A percentile compares a stretch with the other conserved stretches of the same genome.
phyloP scores from a whole-genome alignment of 2,329 filamentous ascomycete species.

The Knoxdaviesia proteae region DNA sequence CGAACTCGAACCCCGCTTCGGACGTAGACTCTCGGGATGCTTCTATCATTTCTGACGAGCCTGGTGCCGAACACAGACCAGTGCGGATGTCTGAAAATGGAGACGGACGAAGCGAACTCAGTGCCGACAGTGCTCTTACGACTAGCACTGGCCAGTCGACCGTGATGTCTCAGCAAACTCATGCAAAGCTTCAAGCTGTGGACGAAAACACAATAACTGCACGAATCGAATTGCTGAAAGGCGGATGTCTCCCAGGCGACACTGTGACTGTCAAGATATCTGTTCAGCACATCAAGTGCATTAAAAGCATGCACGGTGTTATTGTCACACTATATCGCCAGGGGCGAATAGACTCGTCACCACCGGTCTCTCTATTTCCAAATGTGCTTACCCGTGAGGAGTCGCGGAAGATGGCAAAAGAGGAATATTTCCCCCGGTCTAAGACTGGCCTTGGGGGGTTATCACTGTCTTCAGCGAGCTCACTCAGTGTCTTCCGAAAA shows the following conservation, averaged over 20 bases:
- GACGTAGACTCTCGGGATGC: slow-evolving; percentile 21
- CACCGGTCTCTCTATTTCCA: slow-evolving; percentile 27
- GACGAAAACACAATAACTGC: slow-evolving; percentile 67
- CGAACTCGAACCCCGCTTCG: slow-evolving; percentile 11
- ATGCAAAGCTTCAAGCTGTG: slow-evolving; percentile 19
- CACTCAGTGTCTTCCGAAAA: slow-evolving; percentile 85
- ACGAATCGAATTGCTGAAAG: slow-evolving; percentile 61
- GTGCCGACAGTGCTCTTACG: slow-evolving; percentile 48
- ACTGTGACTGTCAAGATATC: slow-evolving; percentile 58
- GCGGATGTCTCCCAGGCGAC: slow-evolving; percentile 74
- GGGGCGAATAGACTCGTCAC: slow-evolving; percentile 66
- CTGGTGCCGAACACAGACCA: slow-evolving; percentile 12
- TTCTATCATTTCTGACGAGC: slow-evolving; percentile 18
- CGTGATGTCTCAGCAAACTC: not conserved
- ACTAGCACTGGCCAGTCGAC: slow-evolving; percentile 31
- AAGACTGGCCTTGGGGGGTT: slow-evolving; percentile 71
- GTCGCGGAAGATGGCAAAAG: slow-evolving; percentile 50
- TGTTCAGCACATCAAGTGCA: slow-evolving; percentile 70
- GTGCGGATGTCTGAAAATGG: slow-evolving; percentile 14
- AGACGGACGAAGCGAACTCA: slow-evolving; percentile 46
- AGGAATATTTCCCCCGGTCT: slow-evolving; percentile 74
- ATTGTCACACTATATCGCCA: slow-evolving; percentile 85
- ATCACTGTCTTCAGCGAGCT: slow-evolving; percentile 67
- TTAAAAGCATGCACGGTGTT: slow-evolving; percentile 81
- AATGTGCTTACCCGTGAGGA: slow-evolving; percentile 35